Evolutionary conservation across 805 yeast species (phyloP).

Genomic region (Blastobotrys americana): DNA sequence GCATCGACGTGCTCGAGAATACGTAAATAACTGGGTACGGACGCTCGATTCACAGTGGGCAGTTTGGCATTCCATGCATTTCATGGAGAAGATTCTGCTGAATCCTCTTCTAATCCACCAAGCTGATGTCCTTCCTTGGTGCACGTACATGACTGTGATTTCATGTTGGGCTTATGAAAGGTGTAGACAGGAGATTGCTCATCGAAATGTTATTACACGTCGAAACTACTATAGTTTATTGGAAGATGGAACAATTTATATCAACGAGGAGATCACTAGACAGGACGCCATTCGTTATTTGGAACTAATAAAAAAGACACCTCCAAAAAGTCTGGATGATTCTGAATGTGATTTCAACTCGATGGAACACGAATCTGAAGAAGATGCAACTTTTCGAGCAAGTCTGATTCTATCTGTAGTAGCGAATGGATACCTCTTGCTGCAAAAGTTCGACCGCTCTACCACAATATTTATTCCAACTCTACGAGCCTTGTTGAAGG

Average conservation of each 20-base stretch:
- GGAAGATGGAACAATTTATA: neutral
- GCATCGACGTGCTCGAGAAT: slow-evolving; percentile 17
- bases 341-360: neutral
- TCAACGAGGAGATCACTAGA: slow-evolving; percentile 3
- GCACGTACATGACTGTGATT: slow-evolving; percentile 23
- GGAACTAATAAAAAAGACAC: slow-evolving; percentile 3
- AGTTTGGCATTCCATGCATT: slow-evolving; percentile 26
- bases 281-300: slow-evolving; percentile 7
- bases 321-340: slow-evolving; percentile 5
- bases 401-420: slow-evolving; percentile 4
- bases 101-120: slow-evolving; percentile 20
- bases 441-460: slow-evolving; percentile 6
- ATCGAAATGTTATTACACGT: neutral
- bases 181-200: neutral
- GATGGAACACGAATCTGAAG: neutral
- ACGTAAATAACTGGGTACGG: slow-evolving; percentile 23
- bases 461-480: neutral
- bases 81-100: slow-evolving; percentile 20
- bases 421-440: slow-evolving; percentile 2
- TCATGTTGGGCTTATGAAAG: slow-evolving; percentile 27
- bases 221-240: neutral
- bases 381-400: slow-evolving; percentile 1
- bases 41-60: slow-evolving; percentile 26
- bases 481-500: neutral
- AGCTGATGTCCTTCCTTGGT: slow-evolving; percentile 28